Conservation (phyloP, 495 filamentous ascomycete species). For the Hapsidospora chrysogenum region DNA sequence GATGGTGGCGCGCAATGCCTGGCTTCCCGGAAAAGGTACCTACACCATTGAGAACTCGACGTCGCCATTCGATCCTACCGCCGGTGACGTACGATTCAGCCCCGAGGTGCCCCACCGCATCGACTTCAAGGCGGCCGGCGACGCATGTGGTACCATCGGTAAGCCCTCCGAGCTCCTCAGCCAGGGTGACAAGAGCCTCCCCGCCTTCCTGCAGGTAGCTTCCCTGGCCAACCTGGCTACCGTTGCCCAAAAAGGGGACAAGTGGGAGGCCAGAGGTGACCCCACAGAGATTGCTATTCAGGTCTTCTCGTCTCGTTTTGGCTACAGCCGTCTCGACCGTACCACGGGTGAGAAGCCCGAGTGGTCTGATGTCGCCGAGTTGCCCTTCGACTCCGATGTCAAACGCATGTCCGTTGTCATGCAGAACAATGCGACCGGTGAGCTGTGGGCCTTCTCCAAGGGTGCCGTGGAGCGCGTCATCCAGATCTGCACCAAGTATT, state of each 20-base stretch:
- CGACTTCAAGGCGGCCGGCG: background rate
- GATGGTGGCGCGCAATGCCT: slow-evolving; percentile 37
- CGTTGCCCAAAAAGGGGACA: slow-evolving; percentile 27
- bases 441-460: slow-evolving; percentile 40
- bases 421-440: slow-evolving; percentile 15
- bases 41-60: slow-evolving; percentile 40
- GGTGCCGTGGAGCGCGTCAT: slow-evolving; percentile 50
- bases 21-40: slow-evolving; percentile 37
- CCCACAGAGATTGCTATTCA: slow-evolving; percentile 59
- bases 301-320: slow-evolving; percentile 47
- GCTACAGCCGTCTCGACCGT: slow-evolving; percentile 34
- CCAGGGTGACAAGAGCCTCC: slow-evolving; percentile 17
- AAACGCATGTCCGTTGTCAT: slow-evolving; percentile 58
- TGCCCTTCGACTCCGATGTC: slow-evolving; percentile 49
- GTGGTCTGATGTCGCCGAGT: slow-evolving; percentile 43
- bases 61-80: slow-evolving; percentile 38
- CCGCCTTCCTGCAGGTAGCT: slow-evolving; percentile 41
- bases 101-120: slow-evolving; percentile 14
- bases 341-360: slow-evolving; percentile 30
- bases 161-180: slow-evolving; percentile 13
- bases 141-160: slow-evolving; percentile 5
- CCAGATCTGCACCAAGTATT: slow-evolving; percentile 30
- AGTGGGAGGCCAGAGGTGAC: slow-evolving; percentile 48
- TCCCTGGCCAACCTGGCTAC: slow-evolving; percentile 51
- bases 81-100: slow-evolving; percentile 31